These are phyloP conservation scores for Rhizopogon vinicolor DNA, from an alignment of 768 basidiomycete genomes.

Conservation along the genomic window DNA sequence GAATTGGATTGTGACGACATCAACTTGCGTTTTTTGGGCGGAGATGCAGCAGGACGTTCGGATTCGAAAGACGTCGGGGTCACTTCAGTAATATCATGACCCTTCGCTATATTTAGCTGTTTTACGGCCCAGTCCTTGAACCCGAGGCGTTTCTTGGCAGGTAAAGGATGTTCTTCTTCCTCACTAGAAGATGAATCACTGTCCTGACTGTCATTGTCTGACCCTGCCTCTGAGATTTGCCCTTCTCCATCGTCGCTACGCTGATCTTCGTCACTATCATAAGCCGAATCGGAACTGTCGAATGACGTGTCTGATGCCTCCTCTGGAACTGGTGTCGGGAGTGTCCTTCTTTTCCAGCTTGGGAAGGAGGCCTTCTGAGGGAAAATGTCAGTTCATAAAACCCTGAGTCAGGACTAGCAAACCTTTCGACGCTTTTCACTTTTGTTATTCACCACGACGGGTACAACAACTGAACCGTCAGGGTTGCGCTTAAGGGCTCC, in stretches of 20 bases:
- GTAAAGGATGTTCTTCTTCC: constrained; percentile 16
- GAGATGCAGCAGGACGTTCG: constrained; percentile 7
- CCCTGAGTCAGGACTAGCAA: constrained; percentile 12
- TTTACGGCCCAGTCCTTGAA: constrained; percentile 92
- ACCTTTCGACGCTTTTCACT: constrained; percentile 44
- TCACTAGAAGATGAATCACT: constrained; percentile 8
- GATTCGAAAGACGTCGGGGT: constrained; percentile 6
- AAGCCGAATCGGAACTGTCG: constrained; percentile 76
- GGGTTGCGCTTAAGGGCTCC: constrained; percentile 62
- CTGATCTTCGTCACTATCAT: constrained; percentile 40
- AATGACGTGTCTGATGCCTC: constrained; percentile 57
- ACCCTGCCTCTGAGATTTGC: constrained; percentile 8
- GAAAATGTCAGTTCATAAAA: background rate
- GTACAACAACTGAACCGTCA: constrained; percentile 54
- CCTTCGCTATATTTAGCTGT: constrained; percentile 57
- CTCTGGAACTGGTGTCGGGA: constrained; percentile 21
- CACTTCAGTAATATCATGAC: constrained; percentile 28
- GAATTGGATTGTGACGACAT: constrained; percentile 14
- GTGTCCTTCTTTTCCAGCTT: constrained; percentile 43
- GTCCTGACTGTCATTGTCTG: constrained; percentile 11
- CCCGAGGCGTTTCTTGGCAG: constrained; percentile 38
- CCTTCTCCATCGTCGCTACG: constrained; percentile 12
- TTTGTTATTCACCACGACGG: constrained; percentile 37
- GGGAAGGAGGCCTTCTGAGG: constrained; percentile 34
- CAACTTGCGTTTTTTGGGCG: constrained; percentile 45